Conservation (phyloP, 2,329 filamentous ascomycete species). For the Bimuria novae-zelandiae region DNA sequence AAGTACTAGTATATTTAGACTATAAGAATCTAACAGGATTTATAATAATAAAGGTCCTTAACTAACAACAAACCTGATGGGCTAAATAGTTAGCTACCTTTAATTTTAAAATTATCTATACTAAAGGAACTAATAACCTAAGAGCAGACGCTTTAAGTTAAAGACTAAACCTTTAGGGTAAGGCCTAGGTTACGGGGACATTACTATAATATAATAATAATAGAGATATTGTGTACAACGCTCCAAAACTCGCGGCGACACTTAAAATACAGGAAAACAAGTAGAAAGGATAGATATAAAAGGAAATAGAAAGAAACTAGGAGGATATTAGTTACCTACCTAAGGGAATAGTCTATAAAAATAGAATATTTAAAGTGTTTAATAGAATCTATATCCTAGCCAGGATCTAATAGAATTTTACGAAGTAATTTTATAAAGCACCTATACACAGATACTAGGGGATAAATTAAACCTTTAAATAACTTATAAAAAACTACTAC, state of each 20-base stretch:
- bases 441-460: not conserved
- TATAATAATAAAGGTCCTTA: conserved; percentile 4
- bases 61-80: not conserved
- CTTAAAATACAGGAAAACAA: not conserved
- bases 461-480: not conserved
- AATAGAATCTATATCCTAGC: not conserved
- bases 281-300: not conserved
- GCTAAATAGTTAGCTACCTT: conserved; percentile 4
- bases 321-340: not conserved
- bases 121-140: conserved; percentile 5
- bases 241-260: not conserved
- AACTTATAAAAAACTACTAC: not conserved
- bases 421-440: not conserved
- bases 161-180: not conserved
- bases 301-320: not conserved
- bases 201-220: conserved; percentile 1
- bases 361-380: not conserved
- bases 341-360: not conserved
- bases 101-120: conserved; percentile 13
- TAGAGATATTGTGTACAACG: not conserved
- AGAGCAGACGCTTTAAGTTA: conserved; percentile 1
- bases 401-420: not conserved
- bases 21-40: conserved; percentile 13
- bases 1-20: conserved; percentile 6
- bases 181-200: not conserved